Evolutionary conservation across 345 rosid species (phyloP).

Genomic region (Gossypium stocksii): DNA sequence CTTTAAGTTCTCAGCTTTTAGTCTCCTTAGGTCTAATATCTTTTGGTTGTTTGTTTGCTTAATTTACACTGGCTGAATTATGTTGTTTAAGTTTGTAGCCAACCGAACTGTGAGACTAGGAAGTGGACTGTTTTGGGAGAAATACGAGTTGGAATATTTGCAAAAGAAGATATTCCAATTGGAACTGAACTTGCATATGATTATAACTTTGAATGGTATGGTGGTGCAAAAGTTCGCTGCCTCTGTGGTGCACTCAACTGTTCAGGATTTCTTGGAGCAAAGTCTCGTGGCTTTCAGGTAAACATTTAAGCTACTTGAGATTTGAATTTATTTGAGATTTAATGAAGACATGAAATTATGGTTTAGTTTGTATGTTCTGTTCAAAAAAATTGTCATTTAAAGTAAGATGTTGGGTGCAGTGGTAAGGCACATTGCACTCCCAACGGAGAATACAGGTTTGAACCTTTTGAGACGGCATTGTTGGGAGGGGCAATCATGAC

Average conservation of each 20-base stretch:
- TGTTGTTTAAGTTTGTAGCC: slow-evolving; percentile 42
- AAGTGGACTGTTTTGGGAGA: slow-evolving; percentile 94
- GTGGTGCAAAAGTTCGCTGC: slow-evolving; percentile 95
- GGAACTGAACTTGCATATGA: slow-evolving; percentile 79
- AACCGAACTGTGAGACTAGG: slow-evolving; percentile 96
- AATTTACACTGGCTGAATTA: slow-evolving; percentile 20
- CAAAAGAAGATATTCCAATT: slow-evolving; percentile 61
- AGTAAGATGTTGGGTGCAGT: not conserved
- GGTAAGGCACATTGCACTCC: not conserved
- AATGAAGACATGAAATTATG: slow-evolving; percentile 1
- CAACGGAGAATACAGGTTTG: no score
- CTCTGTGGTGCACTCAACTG: slow-evolving; percentile 83
- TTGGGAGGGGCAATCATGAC: no score
- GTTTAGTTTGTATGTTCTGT: not conserved
- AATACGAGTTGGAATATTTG: slow-evolving; percentile 92
- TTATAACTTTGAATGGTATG: slow-evolving; percentile 96
- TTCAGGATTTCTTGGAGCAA: slow-evolving; percentile 96
- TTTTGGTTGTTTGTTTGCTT: not conserved
- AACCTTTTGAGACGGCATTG: no score
- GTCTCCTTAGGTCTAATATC: not conserved
- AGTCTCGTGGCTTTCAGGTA: slow-evolving; percentile 98
- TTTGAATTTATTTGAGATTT: slow-evolving; percentile 4
- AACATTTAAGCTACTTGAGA: slow-evolving; percentile 2
- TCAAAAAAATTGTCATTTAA: not conserved
- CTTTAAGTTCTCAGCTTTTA: slow-evolving; percentile 1